A percentile compares a stretch with the other conserved stretches of the same genome.
These are phyloP conservation scores for Acacia crassicarpa DNA, from an alignment of 306 rosid species.

Conservation along the genomic window DNA sequence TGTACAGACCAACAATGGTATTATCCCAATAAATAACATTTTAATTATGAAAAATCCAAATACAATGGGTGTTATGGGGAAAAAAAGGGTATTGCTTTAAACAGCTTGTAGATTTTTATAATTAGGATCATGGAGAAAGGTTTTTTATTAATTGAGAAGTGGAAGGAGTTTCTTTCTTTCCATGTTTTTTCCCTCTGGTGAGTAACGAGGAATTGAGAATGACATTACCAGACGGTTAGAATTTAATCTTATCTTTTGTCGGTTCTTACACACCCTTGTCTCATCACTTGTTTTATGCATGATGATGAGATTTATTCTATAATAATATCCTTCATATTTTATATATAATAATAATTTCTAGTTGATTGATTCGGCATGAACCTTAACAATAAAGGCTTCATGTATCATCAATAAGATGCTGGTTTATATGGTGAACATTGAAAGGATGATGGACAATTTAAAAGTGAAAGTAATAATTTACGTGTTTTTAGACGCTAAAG, in stretches of 20 bases:
- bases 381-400: not conserved
- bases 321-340: not conserved
- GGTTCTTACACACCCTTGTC: not conserved
- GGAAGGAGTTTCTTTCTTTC: not conserved
- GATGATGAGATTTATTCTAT: not conserved
- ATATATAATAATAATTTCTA: not conserved
- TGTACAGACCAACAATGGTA: no score
- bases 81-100: not conserved
- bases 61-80: not conserved
- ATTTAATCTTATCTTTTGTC: not conserved
- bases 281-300: not conserved
- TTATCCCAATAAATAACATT: no score
- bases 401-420: not conserved
- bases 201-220: conserved; percentile 15
- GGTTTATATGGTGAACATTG: not conserved
- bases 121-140: not conserved
- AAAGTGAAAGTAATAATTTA: no score
- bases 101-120: not conserved
- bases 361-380: not conserved
- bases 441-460: not conserved
- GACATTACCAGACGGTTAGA: not conserved
- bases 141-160: no score
- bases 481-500: not conserved
- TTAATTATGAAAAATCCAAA: not conserved
- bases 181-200: not conserved